Base-by-base conservation (phyloP, 805 yeast species). In the Ogataea neopini region DNA sequence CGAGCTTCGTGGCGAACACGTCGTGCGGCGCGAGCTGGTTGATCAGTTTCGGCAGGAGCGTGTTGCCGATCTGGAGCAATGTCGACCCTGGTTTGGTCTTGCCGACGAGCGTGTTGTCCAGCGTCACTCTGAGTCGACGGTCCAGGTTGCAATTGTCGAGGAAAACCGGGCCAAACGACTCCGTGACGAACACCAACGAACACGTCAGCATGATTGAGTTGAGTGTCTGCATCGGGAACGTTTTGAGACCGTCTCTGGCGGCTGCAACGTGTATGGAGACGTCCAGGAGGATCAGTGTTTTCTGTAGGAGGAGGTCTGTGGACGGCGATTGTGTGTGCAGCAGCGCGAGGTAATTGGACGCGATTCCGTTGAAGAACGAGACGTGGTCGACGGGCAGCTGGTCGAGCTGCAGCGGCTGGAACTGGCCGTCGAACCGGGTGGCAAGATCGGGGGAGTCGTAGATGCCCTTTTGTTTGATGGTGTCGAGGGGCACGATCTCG, bases 31-130 rank as follows among this genome's bases (percentile, higher is more conserved):
- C 44, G 22, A 59, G 44, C 45, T 54, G 60, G 35, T 41, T 45
- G 8, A 49, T 30, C 30, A 60, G 41, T 37, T 52, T 53, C 2
- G 60, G 57, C 17, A 61, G 44, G 8, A 66, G 28, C 18, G 48
- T 56, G 47, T 65, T 62, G 13, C 63, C 67, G 4, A 65, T 43
- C 17, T 57, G 63, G 3, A 67, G 47, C 6, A 66, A 47, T 15
- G 59, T 58, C 8, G 68, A 58, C 3, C 71, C 71, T 8, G 70
- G 68, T 49, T 62, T 63, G 8, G 51, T 47, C 38, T 63, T 67
- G 14, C 70, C 70, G 8, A 56, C 51, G 4, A 66, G 48, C 6
- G 45, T 49, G 47, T 63, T 62, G 30, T 53, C 44, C 6, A 54
- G 48, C 0, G 69, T 60, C 5, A 67, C 42, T 6, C 47, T 45